Conservation (phyloP, 805 yeast genomes). For the Wickerhamomyces bovis region DNA sequence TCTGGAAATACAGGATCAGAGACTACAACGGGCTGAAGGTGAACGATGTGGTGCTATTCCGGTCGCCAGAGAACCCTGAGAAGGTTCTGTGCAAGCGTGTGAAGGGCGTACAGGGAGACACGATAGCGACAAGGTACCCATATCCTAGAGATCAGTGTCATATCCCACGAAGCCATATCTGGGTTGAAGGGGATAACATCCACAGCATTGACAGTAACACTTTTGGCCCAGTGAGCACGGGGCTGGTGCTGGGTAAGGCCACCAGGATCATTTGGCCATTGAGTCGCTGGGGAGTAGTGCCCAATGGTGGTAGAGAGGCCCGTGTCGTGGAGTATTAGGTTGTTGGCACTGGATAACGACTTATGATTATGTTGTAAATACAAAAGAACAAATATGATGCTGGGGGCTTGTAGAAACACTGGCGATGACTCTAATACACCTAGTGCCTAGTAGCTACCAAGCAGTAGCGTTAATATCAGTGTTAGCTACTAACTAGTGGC, state of each 20-base stretch:
- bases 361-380: too few species aligned
- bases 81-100: conserved; percentile 74
- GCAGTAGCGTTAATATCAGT: too few species aligned
- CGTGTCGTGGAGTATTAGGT: conserved; percentile 18
- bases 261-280: conserved; percentile 66
- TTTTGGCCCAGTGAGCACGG: conserved; percentile 85
- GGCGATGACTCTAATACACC: too few species aligned
- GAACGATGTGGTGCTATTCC: conserved; percentile 71
- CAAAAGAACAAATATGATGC: too few species aligned
- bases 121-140: conserved; percentile 52
- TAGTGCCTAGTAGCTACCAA: too few species aligned
- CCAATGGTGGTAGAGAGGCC: conserved; percentile 49
- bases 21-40: conserved; percentile 39
- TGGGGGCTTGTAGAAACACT: too few species aligned
- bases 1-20: conserved; percentile 59
- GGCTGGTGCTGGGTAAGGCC: conserved; percentile 75
- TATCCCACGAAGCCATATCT: conserved; percentile 75
- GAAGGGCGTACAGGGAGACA: conserved; percentile 69
- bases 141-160: conserved; percentile 58
- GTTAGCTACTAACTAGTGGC: too few species aligned
- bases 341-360: neutral
- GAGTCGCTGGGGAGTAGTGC: conserved; percentile 44
- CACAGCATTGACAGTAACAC: conserved; percentile 81
- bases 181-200: conserved; percentile 93
- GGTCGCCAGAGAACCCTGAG: conserved; percentile 79